Base-by-base conservation (phyloP, 306 rosid species). In the Crataegus laevigata region DNA sequence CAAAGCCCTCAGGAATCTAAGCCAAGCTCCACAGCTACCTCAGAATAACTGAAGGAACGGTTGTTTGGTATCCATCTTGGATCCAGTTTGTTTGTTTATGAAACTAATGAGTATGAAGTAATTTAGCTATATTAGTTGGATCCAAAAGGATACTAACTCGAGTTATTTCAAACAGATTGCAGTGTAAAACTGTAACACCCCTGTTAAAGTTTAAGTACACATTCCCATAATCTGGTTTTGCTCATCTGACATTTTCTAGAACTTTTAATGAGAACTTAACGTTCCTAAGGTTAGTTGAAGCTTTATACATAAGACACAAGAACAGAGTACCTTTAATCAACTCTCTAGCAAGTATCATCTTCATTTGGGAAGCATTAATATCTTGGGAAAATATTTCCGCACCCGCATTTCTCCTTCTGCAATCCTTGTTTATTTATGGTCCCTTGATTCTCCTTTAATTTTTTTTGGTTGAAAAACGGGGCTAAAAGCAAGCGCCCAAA, bases 1-100 rank as follows among this genome's bases (percentile, higher is more conserved):
- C 68, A 89, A 75, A 71, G 92, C 98, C 72, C 85, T 91, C 81
- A 81, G 79, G 77, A 81, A 85, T 81, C 78, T 91, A 52, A 79
- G 61, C 21, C 80, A 80, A 66, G 85, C 85, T 74, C 76, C 71
- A 10, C 77, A 77, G 51, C 82, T n/a, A 60, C 63, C 78, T 43
- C 77, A 45, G 74, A 66, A 71, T 63, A 54, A 18, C 12, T 63
- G 68, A 30, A 30, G 68, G 24, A 30, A 28, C n/a, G 24, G n/a
- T 54, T 6, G 11, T 54, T 54, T 54, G 4, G 60, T 54, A 54
- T 54, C 60, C 24, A 54, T 45, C 51, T 14, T 45, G 51, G 18
- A 45, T 13, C 51, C 51, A 45, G 13, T 13, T 45, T 45, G 1
- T 14, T 45, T 45, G 18, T 45, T 45, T 45, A 45, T 45, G 18